phyloP scores from a whole-genome alignment of 1,284 basidiomycete genomes.

The Meripilus lineatus region DNA sequence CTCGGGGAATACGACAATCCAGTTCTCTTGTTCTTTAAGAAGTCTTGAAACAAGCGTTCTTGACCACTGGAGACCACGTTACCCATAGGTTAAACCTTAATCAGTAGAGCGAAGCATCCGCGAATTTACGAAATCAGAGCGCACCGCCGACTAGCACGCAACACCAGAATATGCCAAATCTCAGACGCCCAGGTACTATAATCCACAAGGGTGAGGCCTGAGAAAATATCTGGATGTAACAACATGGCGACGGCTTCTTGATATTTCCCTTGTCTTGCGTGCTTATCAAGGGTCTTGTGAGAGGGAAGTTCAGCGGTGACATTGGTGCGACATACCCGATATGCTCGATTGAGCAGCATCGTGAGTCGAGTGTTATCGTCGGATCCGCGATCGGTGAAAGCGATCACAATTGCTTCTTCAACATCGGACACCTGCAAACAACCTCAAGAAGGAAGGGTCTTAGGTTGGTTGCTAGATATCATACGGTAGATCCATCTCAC shows the following conservation, averaged over 20 bases:
- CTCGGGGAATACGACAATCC: constrained; percentile 43
- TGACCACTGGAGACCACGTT: constrained; percentile 44
- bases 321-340: constrained; percentile 46
- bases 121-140: constrained; percentile 11
- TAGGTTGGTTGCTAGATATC: background rate
- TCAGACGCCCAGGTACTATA: constrained; percentile 66
- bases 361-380: constrained; percentile 59
- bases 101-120: too few relatives aligned
- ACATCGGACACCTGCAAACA: constrained; percentile 57
- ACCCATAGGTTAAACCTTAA: constrained; percentile 4
- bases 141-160: constrained; percentile 66
- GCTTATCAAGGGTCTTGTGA: constrained; percentile 32
- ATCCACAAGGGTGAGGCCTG: constrained; percentile 55
- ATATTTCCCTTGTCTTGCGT: constrained; percentile 65
- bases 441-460: constrained; percentile 48
- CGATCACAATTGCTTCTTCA: constrained; percentile 65
- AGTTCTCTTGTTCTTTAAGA: constrained; percentile 56
- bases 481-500: background rate
- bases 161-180: constrained; percentile 69
- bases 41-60: constrained; percentile 55
- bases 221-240: constrained; percentile 67
- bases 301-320: background rate
- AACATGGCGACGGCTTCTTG: constrained; percentile 55
- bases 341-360: constrained; percentile 57
- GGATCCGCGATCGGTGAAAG: constrained; percentile 54